Percentiles rank a stretch among this genome's conserved stretches.
Conservation (phyloP, 2,329 filamentous ascomycete species). For the Xylaria sp. region DNA sequence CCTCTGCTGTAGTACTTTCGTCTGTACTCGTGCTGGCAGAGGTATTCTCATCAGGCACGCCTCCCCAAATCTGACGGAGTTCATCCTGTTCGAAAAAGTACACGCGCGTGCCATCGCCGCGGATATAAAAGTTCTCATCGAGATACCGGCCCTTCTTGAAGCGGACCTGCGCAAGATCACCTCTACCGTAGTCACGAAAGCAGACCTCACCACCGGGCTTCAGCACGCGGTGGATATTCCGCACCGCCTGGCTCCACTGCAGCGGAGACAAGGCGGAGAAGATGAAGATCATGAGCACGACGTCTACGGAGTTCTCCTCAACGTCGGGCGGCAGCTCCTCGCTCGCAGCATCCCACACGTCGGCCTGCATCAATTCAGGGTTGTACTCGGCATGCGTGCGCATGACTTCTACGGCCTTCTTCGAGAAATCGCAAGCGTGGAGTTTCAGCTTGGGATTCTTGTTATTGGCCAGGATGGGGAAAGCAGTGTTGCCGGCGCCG, state of each 20-base stretch:
- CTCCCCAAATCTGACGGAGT: constrained; percentile 70
- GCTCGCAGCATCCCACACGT: constrained; percentile 88
- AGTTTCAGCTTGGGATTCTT: constrained; percentile 75
- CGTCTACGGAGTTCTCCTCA: constrained; percentile 73
- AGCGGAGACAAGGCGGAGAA: constrained; percentile 83
- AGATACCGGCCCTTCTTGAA: constrained; percentile 95
- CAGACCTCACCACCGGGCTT: constrained; percentile 91
- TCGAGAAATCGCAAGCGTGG: constrained; percentile 94
- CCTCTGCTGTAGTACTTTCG: background rate
- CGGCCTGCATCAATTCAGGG: constrained; percentile 67
- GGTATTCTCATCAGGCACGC: constrained; percentile 22
- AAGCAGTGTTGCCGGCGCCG: constrained; percentile 93
- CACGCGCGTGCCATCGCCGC: constrained; percentile 90
- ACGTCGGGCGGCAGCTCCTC: constrained; percentile 71
- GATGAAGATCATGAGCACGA: constrained; percentile 93
- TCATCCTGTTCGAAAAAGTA: constrained; percentile 95
- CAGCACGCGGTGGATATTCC: constrained; percentile 74
- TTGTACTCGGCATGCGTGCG: constrained; percentile 72
- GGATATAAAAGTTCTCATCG: constrained; percentile 94
- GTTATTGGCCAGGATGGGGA: constrained; percentile 81
- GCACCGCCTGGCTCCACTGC: constrained; percentile 79
- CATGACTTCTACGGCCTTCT: constrained; percentile 91
- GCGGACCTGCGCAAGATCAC: constrained; percentile 90
- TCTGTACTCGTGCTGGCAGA: constrained; percentile 6
- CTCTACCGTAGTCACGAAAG: constrained; percentile 94